Conservation (phyloP, 352 stramenopile species). For the Paralagenidium karlingii region DNA sequence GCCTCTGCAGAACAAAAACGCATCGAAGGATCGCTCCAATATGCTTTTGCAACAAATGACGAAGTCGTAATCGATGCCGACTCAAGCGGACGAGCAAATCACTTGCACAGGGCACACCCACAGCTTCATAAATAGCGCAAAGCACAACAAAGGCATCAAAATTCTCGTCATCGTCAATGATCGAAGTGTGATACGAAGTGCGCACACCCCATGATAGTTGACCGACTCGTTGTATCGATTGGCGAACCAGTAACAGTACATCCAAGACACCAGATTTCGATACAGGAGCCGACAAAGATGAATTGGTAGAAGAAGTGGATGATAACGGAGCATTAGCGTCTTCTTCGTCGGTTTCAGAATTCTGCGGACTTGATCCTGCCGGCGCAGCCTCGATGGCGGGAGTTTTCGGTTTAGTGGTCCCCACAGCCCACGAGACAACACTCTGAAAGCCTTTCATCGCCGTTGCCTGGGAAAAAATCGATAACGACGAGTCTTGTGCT, state of each 20-base stretch:
- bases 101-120: constrained; percentile 42
- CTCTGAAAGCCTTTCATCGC: too few species aligned
- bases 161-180: constrained; percentile 59
- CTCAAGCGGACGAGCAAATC: constrained; percentile 62
- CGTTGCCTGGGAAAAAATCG: too few species aligned
- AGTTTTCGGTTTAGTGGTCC: constrained; percentile 21
- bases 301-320: constrained; percentile 37
- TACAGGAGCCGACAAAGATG: constrained; percentile 30
- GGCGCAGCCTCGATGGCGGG: too few species aligned
- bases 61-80: constrained; percentile 50
- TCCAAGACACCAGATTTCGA: constrained; percentile 56
- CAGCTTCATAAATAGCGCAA: constrained; percentile 71
- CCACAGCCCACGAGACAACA: constrained; percentile 42
- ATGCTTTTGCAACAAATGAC: constrained; percentile 62
- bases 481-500: too few species aligned
- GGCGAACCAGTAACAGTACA: constrained; percentile 61
- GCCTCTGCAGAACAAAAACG: constrained; percentile 55
- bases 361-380: constrained; percentile 38
- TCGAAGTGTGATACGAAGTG: constrained; percentile 74
- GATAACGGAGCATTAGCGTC: constrained; percentile 33
- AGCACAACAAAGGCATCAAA: constrained; percentile 78
- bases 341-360: constrained; percentile 68
- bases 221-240: constrained; percentile 76
- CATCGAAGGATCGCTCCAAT: constrained; percentile 57
- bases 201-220: constrained; percentile 72